phyloP scores from a whole-genome alignment of 2,329 filamentous ascomycete genomes.

The Hypomyces rosellus region DNA sequence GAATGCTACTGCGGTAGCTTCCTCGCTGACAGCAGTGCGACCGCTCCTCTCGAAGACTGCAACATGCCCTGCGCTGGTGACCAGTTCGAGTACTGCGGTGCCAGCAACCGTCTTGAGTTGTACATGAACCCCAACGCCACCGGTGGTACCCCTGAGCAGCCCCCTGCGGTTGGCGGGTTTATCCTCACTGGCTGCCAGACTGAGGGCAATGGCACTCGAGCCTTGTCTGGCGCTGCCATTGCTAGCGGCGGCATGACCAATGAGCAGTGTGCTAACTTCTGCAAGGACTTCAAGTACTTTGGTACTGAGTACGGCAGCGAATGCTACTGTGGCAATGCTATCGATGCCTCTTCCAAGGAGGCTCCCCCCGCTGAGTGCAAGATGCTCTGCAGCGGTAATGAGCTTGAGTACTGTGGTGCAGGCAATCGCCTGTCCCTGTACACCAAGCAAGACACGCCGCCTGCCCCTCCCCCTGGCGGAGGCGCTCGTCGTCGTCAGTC shows the following conservation, averaged over 20 bases:
- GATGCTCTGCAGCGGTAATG: conserved; percentile 36
- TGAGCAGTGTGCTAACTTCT: conserved; percentile 26
- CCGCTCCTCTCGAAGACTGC: conserved; percentile 27
- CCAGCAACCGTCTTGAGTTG: conserved; percentile 26
- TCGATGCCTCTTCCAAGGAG: conserved; percentile 22
- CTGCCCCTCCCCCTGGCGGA: no score
- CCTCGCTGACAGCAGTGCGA: conserved; percentile 20
- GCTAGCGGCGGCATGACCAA: conserved; percentile 27
- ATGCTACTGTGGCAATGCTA: conserved; percentile 30
- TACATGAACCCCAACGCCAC: conserved; percentile 24
- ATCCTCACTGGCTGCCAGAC: conserved; percentile 30
- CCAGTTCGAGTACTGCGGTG: conserved; percentile 28
- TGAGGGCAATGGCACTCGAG: conserved; percentile 28
- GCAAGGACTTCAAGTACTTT: conserved; percentile 26
- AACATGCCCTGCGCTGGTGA: conserved; percentile 29
- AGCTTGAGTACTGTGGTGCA: conserved; percentile 33
- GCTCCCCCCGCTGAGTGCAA: conserved; percentile 29
- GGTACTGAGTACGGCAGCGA: conserved; percentile 33
- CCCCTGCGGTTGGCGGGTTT: conserved; percentile 26
- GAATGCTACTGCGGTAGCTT: conserved; percentile 35
- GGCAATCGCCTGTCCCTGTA: conserved; percentile 32
- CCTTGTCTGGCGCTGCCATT: conserved; percentile 21
- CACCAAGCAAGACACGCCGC: conserved; percentile 18
- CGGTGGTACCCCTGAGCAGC: conserved; percentile 25
- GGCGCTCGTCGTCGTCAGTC: no score